A percentile compares a stretch with the other conserved stretches of the same genome.
Conservation (phyloP, 257 asterid species). For the Penstemon eatonii region DNA sequence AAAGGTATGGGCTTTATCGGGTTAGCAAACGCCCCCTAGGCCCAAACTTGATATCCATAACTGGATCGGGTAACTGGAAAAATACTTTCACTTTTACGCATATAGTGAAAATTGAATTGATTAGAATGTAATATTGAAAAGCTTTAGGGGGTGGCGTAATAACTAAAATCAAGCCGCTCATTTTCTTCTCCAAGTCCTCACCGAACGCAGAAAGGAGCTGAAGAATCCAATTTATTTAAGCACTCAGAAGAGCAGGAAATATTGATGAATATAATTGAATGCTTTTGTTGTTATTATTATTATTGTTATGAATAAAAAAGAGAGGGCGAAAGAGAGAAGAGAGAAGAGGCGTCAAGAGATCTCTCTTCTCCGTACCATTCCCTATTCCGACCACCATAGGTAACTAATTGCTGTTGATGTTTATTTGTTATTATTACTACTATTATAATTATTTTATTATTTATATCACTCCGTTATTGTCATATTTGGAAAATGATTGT, state of each 20-base stretch:
- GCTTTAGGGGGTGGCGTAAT: too few relatives aligned
- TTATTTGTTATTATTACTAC: neutral
- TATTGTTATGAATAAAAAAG: constrained; percentile 63
- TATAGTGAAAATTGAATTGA: too few relatives aligned
- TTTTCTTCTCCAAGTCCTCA: neutral
- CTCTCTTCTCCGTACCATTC: constrained; percentile 91
- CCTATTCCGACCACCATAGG: constrained; percentile 94
- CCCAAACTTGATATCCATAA: too few relatives aligned
- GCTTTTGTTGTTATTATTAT: neutral
- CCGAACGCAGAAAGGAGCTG: constrained; percentile 8
- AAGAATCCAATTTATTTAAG: neutral
- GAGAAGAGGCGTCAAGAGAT: constrained; percentile 94
- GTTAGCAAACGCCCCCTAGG: too few relatives aligned
- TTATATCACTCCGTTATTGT: too few relatives aligned
- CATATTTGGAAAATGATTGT: too few relatives aligned
- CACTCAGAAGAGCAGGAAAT: neutral
- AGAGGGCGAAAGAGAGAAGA: constrained; percentile 72
- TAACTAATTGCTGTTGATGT: constrained; percentile 15
- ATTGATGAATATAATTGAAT: neutral
- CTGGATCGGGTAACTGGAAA: too few relatives aligned
- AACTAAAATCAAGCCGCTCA: constrained; percentile 28
- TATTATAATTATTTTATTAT: neutral
- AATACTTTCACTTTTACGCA: too few relatives aligned
- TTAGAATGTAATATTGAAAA: too few relatives aligned
- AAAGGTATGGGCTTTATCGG: too few relatives aligned